Evolutionary conservation across 805 yeast genomes (phyloP).

Genomic region (Yarrowia sp.): DNA sequence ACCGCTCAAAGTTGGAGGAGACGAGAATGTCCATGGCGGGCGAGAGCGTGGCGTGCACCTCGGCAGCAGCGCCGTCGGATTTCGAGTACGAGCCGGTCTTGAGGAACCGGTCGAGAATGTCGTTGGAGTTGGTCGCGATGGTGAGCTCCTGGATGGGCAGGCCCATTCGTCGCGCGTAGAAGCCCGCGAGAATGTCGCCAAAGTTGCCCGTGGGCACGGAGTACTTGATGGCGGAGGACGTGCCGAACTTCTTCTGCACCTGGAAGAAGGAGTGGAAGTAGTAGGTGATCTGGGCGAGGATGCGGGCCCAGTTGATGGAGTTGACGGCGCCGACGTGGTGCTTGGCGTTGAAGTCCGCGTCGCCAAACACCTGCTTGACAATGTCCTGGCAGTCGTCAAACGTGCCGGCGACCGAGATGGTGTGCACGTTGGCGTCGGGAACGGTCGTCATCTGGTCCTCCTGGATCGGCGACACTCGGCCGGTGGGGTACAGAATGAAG

Average conservation of each 20-base stretch:
- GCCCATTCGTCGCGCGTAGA: slow-evolving; percentile 92
- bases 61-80: slow-evolving; percentile 46
- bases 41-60: slow-evolving; percentile 83
- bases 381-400: slow-evolving; percentile 98
- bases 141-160: slow-evolving; percentile 81
- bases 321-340: slow-evolving; percentile 97
- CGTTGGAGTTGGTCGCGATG: slow-evolving; percentile 95
- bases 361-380: slow-evolving; percentile 91
- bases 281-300: slow-evolving; percentile 95
- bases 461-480: slow-evolving; percentile 95
- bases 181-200: slow-evolving; percentile 97
- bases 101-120: slow-evolving; percentile 89
- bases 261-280: slow-evolving; percentile 91
- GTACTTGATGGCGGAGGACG: slow-evolving; percentile 58
- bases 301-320: slow-evolving; percentile 99
- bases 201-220: slow-evolving; percentile 98
- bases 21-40: slow-evolving; percentile 99
- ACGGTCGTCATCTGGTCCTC: slow-evolving; percentile 99
- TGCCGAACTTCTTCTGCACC: slow-evolving; percentile 40
- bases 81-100: slow-evolving; percentile 83
- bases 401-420: slow-evolving; percentile 91
- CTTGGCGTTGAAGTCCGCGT: slow-evolving; percentile 76
- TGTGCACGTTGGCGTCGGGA: slow-evolving; percentile 86
- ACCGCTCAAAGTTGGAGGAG: slow-evolving; percentile 93
- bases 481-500: slow-evolving; percentile 93